Percentiles rank a stretch among this genome's conserved stretches.
phyloP scores from a whole-genome alignment of 192 early-diverging fungal species.

The Umbelopsis sp. region DNA sequence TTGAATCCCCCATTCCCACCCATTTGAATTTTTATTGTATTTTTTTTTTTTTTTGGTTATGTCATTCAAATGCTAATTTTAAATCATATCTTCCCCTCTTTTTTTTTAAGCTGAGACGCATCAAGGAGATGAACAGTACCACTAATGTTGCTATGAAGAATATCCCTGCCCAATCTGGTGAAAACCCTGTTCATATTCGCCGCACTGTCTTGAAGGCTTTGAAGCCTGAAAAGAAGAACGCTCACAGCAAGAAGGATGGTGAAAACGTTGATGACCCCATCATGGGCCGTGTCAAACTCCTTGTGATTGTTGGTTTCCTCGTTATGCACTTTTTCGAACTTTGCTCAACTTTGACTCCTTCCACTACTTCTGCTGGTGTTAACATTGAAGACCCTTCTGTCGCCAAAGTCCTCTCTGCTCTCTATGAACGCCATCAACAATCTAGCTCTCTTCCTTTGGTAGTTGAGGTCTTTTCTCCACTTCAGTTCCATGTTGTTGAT shows the following conservation, averaged over 20 bases:
- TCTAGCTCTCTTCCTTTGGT: conserved; percentile 48
- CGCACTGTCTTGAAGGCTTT: conserved; percentile 64
- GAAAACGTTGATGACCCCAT: conserved; percentile 50
- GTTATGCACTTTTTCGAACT: conserved; percentile 65
- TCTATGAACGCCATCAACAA: conserved; percentile 45
- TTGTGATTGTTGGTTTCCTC: conserved; percentile 64
- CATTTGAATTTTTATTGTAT: too few species aligned
- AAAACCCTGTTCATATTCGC: conserved; percentile 58
- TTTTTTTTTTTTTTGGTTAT: background rate
- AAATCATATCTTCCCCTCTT: conserved; percentile 25
- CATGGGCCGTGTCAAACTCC: conserved; percentile 60
- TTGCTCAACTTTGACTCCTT: conserved; percentile 53
- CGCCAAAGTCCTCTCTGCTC: conserved; percentile 42
- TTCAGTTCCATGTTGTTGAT: conserved; percentile 45
- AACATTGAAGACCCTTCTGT: conserved; percentile 44
- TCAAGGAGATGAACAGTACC: conserved; percentile 41
- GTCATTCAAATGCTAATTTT: background rate
- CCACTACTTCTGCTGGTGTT: conserved; percentile 27
- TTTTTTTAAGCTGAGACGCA: conserved; percentile 42
- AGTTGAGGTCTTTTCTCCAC: conserved; percentile 53
- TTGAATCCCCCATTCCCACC: conserved; percentile 12
- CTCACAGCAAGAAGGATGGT: conserved; percentile 30
- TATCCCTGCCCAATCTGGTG: conserved; percentile 13
- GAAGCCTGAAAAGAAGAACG: conserved; percentile 37
- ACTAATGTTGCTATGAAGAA: background rate